Conservation (phyloP, 2,329 filamentous ascomycete species). For the Pestalotiopsis fici region DNA sequence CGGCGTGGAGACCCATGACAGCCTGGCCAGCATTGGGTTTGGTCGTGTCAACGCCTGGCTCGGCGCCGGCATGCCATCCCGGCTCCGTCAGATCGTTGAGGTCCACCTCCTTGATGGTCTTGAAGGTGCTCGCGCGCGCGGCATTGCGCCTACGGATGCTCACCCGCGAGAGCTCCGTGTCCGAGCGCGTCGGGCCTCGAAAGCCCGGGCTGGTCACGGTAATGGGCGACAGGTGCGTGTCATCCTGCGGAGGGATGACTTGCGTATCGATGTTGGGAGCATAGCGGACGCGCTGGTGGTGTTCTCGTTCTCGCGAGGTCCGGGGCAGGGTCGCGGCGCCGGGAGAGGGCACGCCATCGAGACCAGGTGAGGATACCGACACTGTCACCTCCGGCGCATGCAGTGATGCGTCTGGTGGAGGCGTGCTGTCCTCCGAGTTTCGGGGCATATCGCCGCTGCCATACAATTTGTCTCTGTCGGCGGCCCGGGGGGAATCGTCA, state of each 20-base stretch:
- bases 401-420: not conserved
- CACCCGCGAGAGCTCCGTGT: conserved; percentile 1
- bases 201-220: not conserved
- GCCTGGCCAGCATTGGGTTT: conserved; percentile 64
- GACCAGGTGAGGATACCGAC: not conserved
- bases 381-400: not conserved
- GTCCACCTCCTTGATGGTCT: conserved; percentile 47
- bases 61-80: conserved; percentile 62
- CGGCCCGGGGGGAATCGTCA: not conserved
- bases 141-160: not conserved
- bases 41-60: conserved; percentile 71
- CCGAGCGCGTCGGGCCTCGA: not conserved
- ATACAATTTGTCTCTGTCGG: not conserved
- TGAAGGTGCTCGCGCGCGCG: conserved; percentile 36
- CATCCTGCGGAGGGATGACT: not conserved
- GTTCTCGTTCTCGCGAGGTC: conserved; percentile 2
- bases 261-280: not conserved
- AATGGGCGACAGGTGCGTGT: not conserved
- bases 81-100: conserved; percentile 11
- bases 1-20: conserved; percentile 41
- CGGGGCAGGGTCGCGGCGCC: not conserved
- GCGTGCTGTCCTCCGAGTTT: not conserved
- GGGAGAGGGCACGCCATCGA: not conserved
- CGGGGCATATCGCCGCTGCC: conserved; percentile 1
- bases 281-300: not conserved